Conservation (phyloP, 1,139 yeast genomes). For the Blastobotrys elegans region DNA sequence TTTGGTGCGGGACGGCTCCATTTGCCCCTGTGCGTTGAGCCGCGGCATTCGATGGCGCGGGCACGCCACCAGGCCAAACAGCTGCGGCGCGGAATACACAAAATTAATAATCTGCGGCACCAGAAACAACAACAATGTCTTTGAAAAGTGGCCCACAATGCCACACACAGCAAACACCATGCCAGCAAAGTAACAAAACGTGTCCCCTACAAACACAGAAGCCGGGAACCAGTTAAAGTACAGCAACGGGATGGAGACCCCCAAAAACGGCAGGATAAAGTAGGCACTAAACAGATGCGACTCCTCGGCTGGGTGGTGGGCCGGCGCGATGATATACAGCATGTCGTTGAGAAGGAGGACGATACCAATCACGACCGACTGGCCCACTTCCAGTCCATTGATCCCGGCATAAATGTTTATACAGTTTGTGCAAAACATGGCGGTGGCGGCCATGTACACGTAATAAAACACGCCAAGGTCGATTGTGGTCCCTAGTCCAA, state of each 20-base stretch:
- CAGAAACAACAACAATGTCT: conserved; percentile 79
- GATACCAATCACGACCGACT: conserved; percentile 70
- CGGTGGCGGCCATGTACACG: conserved; percentile 81
- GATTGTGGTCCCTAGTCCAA: conserved; percentile 44
- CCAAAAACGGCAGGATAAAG: conserved; percentile 77
- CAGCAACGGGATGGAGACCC: conserved; percentile 73
- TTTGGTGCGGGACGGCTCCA: conserved; percentile 69
- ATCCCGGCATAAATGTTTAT: conserved; percentile 94
- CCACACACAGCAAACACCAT: conserved; percentile 99
- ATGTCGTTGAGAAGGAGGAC: conserved; percentile 71
- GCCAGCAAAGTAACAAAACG: conserved; percentile 96
- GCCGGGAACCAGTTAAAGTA: conserved; percentile 90
- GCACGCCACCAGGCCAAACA: conserved; percentile 80
- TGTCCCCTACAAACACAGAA: conserved; percentile 91
- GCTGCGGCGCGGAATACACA: conserved; percentile 82
- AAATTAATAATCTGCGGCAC: conserved; percentile 90
- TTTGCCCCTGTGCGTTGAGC: conserved; percentile 63
- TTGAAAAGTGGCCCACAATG: conserved; percentile 91
- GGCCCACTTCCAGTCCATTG: conserved; percentile 96
- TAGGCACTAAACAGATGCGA: conserved; percentile 80
- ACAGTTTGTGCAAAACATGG: conserved; percentile 95
- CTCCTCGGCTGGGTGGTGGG: conserved; percentile 65
- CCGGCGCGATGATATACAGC: conserved; percentile 54
- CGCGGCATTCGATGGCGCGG: conserved; percentile 92
- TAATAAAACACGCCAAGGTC: conserved; percentile 81